Base-by-base conservation (phyloP, 345 rosid species). In the Eucalyptus melliodora region DNA sequence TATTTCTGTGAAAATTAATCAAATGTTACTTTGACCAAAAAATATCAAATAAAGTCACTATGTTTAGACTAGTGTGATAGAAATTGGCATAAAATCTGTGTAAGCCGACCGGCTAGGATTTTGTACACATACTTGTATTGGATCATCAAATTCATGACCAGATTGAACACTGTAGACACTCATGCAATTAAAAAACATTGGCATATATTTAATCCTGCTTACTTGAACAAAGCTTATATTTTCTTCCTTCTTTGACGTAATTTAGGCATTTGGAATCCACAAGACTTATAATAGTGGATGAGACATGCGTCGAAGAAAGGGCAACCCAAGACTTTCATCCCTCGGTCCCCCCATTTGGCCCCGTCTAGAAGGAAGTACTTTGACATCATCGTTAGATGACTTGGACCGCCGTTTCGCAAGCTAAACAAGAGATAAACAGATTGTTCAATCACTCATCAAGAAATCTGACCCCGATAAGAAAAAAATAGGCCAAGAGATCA, bases 71-170 rank as follows among this genome's bases (percentile, higher is more conserved):
- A n/a, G n/a, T n/a, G n/a, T n/a, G n/a, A n/a, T n/a, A n/a, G n/a
- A n/a, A n/a, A n/a, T n/a, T n/a, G n/a, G n/a, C n/a, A n/a, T n/a
- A n/a, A n/a, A n/a, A 42, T 1, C 45, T 9, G 2, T 8, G 45
- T 44, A 44, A 44, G 2, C 2, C 9, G 45, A 8, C 45, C 1
- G 2, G 45, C 8, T 2, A 2, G 2, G 2, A 44, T 44, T 44
- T 44, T 44, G 45, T 44, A 44, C 45, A 44, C 45, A 44, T 44
- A 44, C 45, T 44, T 44, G 45, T 2, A 44, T 44, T 2, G 9
- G 9, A 44, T 7, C 2, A 44, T 44, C 45, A 44, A 44, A 44
- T 44, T 44, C 45, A 44, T 7, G 45, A 44, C 2, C 45, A 2
- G 45, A 44, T 44, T 2, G 45, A 44, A 4, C 37, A 5, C 31